Evolutionary conservation across 2,329 filamentous ascomycete species (phyloP), one percentile per base, ranked within the genome.

Genomic region (Leptographium galeiforme): DNA sequence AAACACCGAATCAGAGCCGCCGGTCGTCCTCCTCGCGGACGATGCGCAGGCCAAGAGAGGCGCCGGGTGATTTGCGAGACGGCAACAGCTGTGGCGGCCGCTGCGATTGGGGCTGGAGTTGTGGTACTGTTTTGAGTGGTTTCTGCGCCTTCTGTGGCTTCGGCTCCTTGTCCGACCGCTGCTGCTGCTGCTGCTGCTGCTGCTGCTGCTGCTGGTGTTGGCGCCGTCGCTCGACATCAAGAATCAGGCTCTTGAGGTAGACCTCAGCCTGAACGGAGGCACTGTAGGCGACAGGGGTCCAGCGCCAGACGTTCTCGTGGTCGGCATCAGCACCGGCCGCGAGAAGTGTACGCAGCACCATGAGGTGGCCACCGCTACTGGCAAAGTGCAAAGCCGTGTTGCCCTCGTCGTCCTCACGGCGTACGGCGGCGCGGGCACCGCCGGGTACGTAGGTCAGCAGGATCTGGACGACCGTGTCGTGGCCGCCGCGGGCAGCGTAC

Each of bases 371-470:
- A 61, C 87, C 87, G 47, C 85, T 85, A 62, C 82, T 88, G 13
- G 89, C 89, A 69, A 93, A 89, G 68, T 95, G 89, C 45, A 95
- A 72, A 0, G 88, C 86, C 2, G 88, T 94, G 64, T 94, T 93
- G n/a, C 89, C 89, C 55, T 85, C 78, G 1, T 74, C 62, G 62
- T 95, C 89, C 5, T 74, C 72, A 34, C 75, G 71, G 47, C 72
- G 72, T 8, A 86, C 74, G 4, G 78, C 76, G 0, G 70, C 70
- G 25, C 67, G 66, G 0, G 77, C 70, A 14, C 78, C 78, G n/a
- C 69, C 68, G 8, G 79, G 78, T 1, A 72, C 75, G 60, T 77
- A 82, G 0, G 80, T 84, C 51, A 85, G 67, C 34, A 85, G 70
- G 52, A 84, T 74, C 64, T 84, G 81, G n/a, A 85, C 66, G 7